Percentiles rank a stretch among this genome's conserved stretches.
phyloP scores from a whole-genome alignment of 2,329 filamentous ascomycete species.

The Tolypocladium tundrense region DNA sequence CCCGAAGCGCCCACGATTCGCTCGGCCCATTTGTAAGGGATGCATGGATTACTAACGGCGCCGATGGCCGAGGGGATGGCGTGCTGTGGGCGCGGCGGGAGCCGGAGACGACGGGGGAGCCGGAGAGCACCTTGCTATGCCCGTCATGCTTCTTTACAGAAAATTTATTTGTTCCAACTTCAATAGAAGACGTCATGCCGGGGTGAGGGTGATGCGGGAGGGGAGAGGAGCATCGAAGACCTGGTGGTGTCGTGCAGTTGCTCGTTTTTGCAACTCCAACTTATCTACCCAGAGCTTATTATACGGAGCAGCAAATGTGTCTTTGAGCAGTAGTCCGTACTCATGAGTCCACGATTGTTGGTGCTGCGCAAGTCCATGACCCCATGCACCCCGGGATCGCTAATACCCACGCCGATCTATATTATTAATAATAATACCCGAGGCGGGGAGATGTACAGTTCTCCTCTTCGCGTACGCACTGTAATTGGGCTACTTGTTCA shows the following conservation, averaged over 20 bases:
- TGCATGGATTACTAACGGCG: constrained; percentile 2
- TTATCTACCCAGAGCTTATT: too few species aligned
- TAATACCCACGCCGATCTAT: neutral
- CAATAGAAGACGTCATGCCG: neutral
- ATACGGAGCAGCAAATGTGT: neutral
- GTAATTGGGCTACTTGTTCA: neutral
- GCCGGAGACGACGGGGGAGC: neutral
- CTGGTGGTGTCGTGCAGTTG: neutral
- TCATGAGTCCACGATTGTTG: neutral
- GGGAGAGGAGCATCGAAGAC: neutral
- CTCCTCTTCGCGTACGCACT: neutral
- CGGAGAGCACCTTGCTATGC: too few species aligned
- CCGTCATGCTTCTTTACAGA: too few species aligned
- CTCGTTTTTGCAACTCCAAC: neutral
- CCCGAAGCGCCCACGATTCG: constrained; percentile 3
- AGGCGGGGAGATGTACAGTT: neutral
- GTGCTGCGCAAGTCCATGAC: neutral
- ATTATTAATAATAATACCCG: neutral
- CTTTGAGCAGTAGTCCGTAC: too few species aligned
- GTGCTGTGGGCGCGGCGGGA: neutral
- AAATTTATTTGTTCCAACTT: neutral
- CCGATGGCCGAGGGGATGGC: neutral
- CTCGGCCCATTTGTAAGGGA: constrained; percentile 7
- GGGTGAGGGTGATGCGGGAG: neutral
- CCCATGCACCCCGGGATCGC: neutral